Percentiles rank a stretch among this genome's conserved stretches.
Conservation (phyloP, 352 stramenopile genomes). For the Phytophthora fragariae region DNA sequence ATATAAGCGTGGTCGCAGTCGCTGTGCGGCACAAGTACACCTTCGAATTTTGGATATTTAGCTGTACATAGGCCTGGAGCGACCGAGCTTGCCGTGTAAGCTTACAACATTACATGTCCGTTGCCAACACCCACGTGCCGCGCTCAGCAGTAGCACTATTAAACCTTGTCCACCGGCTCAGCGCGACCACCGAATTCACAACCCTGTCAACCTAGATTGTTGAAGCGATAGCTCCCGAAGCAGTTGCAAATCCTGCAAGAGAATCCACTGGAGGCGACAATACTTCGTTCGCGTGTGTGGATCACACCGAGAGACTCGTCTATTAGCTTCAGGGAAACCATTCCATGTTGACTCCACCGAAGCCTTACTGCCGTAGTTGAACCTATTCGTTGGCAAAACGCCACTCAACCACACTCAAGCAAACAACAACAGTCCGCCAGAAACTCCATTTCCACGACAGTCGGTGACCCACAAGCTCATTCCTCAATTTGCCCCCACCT, state of each 20-base stretch:
- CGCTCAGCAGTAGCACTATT: too few relatives aligned
- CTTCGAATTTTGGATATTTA: too few relatives aligned
- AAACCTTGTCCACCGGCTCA: too few relatives aligned
- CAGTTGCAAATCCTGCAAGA: slow-evolving; percentile 9
- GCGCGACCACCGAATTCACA: not conserved
- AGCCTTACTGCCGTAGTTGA: not conserved
- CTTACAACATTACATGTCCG: too few relatives aligned
- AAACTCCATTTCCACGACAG: not conserved
- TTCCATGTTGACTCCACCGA: not conserved
- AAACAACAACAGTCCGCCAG: too few relatives aligned
- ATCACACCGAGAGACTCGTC: not conserved
- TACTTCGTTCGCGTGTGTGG: slow-evolving; percentile 16
- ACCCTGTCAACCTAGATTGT: not conserved
- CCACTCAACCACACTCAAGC: not conserved
- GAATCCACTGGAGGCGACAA: not conserved
- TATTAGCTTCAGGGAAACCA: slow-evolving; percentile 1
- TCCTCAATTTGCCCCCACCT: slow-evolving; percentile 18
- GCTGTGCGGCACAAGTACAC: too few relatives aligned
- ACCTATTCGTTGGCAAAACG: not conserved
- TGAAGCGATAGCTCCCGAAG: not conserved
- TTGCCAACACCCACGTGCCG: too few relatives aligned
- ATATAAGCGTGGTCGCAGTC: too few relatives aligned
- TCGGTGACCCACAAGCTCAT: slow-evolving; percentile 5
- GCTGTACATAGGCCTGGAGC: too few relatives aligned
- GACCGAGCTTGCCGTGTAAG: too few relatives aligned